These are phyloP conservation scores for Chlorella sp. DNA, from an alignment of 139 green algal genomes.

Conservation along the genomic window DNA sequence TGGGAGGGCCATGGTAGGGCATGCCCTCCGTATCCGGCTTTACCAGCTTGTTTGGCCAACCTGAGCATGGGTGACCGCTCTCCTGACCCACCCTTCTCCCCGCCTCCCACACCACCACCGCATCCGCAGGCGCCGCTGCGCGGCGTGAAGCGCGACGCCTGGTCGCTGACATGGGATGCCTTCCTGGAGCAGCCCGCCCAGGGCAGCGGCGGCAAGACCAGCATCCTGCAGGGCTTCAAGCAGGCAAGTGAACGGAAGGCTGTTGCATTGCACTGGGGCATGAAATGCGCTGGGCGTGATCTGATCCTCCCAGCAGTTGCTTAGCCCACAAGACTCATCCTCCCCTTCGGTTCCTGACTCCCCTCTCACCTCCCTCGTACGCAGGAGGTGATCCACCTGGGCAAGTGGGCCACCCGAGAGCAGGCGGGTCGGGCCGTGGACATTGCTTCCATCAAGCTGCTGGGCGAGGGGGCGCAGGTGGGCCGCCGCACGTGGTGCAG, in stretches of 20 bases:
- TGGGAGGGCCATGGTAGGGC: no score
- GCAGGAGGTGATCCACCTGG: slow-evolving; percentile 28
- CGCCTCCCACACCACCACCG: neutral
- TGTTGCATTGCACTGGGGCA: no score
- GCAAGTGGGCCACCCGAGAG: slow-evolving; percentile 42
- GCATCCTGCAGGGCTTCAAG: slow-evolving; percentile 2
- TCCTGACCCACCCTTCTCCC: neutral
- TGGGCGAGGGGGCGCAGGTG: slow-evolving; percentile 12
- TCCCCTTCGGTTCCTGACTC: neutral
- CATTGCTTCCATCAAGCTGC: slow-evolving; percentile 38
- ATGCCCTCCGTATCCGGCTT: no score
- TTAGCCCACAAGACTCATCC: neutral
- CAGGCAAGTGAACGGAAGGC: no score
- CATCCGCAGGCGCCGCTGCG: slow-evolving; percentile 4
- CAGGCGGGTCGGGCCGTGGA: slow-evolving; percentile 35
- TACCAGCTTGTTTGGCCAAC: no score
- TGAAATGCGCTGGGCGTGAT: neutral
- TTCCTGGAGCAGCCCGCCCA: slow-evolving; percentile 7
- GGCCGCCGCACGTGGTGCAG: no score
- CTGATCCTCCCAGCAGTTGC: no score
- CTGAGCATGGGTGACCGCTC: neutral
- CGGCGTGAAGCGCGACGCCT: neutral
- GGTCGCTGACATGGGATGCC: slow-evolving; percentile 29
- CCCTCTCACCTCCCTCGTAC: neutral
- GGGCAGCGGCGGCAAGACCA: neutral